phyloP scores from a whole-genome alignment of 768 basidiomycete genomes.

The Suillus subaureus region DNA sequence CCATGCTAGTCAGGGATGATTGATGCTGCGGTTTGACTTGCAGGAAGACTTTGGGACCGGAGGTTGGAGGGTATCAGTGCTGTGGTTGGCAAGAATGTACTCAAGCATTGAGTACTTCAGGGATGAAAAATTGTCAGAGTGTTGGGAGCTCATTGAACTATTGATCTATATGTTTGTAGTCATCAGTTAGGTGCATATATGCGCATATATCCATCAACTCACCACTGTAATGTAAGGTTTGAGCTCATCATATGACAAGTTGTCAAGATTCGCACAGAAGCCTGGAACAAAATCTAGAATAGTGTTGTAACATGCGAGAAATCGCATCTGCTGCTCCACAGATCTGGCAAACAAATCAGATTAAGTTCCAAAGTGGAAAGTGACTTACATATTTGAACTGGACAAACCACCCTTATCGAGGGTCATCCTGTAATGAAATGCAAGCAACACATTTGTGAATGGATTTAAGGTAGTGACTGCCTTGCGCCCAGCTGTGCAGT shows the following conservation, averaged over 20 bases:
- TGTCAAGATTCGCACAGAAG: not conserved
- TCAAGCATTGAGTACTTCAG: slow-evolving; percentile 1
- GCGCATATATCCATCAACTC: not conserved
- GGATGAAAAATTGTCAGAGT: not conserved
- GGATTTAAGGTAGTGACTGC: no score
- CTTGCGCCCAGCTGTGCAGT: no score
- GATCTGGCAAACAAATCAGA: not conserved
- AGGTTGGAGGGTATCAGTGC: slow-evolving; percentile 1
- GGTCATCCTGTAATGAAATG: no score
- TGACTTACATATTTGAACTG: no score
- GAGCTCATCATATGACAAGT: not conserved
- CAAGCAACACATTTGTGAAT: no score
- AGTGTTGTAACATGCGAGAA: not conserved
- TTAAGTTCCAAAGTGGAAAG: not conserved
- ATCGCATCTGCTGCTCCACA: not conserved
- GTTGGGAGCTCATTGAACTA: not conserved
- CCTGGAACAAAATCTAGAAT: not conserved
- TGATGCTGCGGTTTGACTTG: slow-evolving; percentile 5
- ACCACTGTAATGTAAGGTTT: not conserved
- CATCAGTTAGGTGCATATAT: not conserved
- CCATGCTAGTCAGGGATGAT: not conserved
- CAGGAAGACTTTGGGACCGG: not conserved
- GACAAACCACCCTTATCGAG: no score
- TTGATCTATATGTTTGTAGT: not conserved
- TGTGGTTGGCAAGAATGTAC: not conserved